Conservation (phyloP, 148 eudicot species). For the Simmondsia chinensis region DNA sequence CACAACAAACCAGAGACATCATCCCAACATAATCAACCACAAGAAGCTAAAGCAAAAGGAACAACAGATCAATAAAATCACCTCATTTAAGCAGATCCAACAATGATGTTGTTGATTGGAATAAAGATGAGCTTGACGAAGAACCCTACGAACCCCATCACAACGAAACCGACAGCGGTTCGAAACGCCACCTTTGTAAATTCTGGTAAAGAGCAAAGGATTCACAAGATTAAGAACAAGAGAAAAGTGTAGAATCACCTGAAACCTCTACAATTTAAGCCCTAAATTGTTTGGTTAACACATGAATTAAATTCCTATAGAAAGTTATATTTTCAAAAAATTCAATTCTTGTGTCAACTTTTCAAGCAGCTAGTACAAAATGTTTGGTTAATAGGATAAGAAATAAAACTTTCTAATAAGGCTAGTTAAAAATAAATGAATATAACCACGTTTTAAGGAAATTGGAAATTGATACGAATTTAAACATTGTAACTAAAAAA, state of each 20-base stretch:
- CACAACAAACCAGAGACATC: neutral
- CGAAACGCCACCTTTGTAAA: constrained; percentile 65
- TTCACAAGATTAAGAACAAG: neutral
- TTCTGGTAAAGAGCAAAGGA: constrained; percentile 14
- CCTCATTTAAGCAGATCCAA: constrained; percentile 35
- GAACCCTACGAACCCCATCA: constrained; percentile 71
- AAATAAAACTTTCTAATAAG: too few species aligned
- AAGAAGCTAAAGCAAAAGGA: neutral
- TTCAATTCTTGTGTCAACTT: too few species aligned
- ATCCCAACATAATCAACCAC: neutral
- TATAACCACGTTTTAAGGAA: too few species aligned
- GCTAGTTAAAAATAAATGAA: too few species aligned
- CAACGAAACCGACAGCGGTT: constrained; percentile 60
- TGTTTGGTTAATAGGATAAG: too few species aligned
- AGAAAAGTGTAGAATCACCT: neutral
- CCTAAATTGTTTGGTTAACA: too few species aligned
- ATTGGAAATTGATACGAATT: too few species aligned
- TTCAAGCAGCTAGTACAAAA: too few species aligned
- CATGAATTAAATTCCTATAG: too few species aligned
- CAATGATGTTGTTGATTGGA: constrained; percentile 61
- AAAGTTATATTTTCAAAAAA: too few species aligned
- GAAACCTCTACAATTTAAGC: neutral
- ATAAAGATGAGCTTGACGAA: constrained; percentile 64
- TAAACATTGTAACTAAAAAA: too few species aligned
- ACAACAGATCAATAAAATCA: too few species aligned